These are phyloP conservation scores for Erodium chrysanthum DNA, from an alignment of 441 rosid genomes.

Conservation along the genomic window DNA sequence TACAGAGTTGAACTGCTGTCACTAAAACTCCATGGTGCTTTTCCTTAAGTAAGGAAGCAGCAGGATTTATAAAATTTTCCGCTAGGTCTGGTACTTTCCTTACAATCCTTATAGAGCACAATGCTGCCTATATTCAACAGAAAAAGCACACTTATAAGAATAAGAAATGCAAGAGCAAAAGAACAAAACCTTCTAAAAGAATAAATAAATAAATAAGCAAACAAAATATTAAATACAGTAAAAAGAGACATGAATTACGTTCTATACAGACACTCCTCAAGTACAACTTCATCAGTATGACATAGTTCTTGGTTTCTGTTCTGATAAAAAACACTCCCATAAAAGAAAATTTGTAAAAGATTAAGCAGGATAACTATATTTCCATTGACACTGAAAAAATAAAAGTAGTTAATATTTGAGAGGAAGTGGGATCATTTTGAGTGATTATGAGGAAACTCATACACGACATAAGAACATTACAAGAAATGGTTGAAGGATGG, in stretches of 20 bases:
- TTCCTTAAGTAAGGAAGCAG: conserved; percentile 81
- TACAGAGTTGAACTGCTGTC: conserved; percentile 92
- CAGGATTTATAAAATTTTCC: conserved; percentile 86
- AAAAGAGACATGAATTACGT: neutral
- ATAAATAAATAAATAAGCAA: neutral
- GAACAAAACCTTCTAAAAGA: neutral
- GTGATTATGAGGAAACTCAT: neutral
- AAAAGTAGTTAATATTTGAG: neutral
- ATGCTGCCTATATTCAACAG: conserved; percentile 64
- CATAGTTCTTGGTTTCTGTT: neutral
- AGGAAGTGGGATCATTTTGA: conserved; percentile 3
- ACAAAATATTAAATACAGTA: neutral
- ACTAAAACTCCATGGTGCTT: conserved; percentile 96
- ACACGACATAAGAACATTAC: neutral
- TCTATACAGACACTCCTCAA: neutral
- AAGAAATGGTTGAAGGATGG: conserved; percentile 1
- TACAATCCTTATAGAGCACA: conserved; percentile 85
- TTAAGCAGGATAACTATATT: neutral
- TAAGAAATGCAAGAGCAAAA: conserved; percentile 9
- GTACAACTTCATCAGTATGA: neutral
- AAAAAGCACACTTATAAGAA: conserved; percentile 18
- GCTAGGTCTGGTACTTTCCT: conserved; percentile 97
- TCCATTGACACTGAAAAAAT: neutral
- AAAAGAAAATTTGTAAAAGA: neutral
- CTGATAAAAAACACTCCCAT: neutral